phyloP scores from a whole-genome alignment of 371 early-diverging fungal species.

The Apophysomyces ossiformis region DNA sequence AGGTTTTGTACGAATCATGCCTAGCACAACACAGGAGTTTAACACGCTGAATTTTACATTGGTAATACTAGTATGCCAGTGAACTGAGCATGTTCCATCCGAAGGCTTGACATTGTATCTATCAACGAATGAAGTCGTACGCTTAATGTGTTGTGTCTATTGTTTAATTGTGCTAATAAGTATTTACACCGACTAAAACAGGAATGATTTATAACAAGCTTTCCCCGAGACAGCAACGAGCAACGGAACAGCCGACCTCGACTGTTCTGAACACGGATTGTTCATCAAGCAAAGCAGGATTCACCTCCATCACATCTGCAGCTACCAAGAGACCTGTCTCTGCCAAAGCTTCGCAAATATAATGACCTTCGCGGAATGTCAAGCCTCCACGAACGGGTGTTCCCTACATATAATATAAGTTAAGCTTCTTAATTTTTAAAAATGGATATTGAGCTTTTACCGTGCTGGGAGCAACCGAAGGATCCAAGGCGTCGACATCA shows the following conservation, averaged over 20 bases:
- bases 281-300: slow-evolving; percentile 85
- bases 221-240: slow-evolving; percentile 84
- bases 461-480: slow-evolving; percentile 92
- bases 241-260: slow-evolving; percentile 84
- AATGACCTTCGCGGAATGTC: slow-evolving; percentile 90
- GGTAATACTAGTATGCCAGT: too few relatives aligned
- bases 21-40: too few relatives aligned
- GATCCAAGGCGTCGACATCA: slow-evolving; percentile 97
- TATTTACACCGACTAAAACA: not conserved
- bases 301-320: slow-evolving; percentile 94
- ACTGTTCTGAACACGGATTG: slow-evolving; percentile 80
- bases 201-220: slow-evolving; percentile 54
- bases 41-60: too few relatives aligned
- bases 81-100: too few relatives aligned
- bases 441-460: slow-evolving; percentile 4
- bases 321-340: slow-evolving; percentile 92
- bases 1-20: too few relatives aligned
- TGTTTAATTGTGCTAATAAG: too few relatives aligned
- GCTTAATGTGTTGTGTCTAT: too few relatives aligned
- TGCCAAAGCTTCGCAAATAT: slow-evolving; percentile 89
- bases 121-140: too few relatives aligned
- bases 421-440: too few relatives aligned
- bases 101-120: too few relatives aligned
- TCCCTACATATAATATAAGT: slow-evolving; percentile 36
- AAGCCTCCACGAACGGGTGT: slow-evolving; percentile 98